Percentiles rank a stretch among this genome's conserved stretches.
These are phyloP conservation scores for Oryza glumipatula DNA, from an alignment of 176 grass and related monocot species.

Conservation along the genomic window DNA sequence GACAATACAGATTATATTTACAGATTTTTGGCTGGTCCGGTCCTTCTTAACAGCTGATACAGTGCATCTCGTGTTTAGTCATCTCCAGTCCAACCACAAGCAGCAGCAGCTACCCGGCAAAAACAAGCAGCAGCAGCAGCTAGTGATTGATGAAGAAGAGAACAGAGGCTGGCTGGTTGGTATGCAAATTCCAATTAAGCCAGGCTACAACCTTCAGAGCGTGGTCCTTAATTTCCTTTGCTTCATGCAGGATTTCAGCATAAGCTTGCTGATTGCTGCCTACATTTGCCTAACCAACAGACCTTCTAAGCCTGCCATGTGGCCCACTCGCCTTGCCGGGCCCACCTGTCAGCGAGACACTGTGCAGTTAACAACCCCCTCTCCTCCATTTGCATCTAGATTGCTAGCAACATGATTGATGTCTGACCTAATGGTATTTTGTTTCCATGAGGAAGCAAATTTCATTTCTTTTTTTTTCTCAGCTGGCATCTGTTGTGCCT, in stretches of 20 bases:
- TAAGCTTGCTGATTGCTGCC: neutral
- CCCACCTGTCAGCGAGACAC: neutral
- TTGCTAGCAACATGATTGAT: constrained; percentile 17
- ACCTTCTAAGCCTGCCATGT: neutral
- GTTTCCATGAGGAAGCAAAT: neutral
- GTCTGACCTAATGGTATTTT: neutral
- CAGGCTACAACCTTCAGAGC: neutral
- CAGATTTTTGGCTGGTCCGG: neutral
- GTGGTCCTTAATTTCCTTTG: neutral
- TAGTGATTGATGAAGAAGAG: neutral
- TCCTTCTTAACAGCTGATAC: neutral
- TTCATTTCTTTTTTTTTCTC: neutral
- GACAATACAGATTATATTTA: neutral
- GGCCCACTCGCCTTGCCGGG: neutral
- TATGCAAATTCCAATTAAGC: neutral
- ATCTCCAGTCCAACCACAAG: neutral
- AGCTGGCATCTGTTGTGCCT: constrained; percentile 9
- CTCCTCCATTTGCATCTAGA: neutral
- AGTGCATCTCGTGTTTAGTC: neutral
- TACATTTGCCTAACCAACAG: neutral
- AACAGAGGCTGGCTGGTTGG: neutral
- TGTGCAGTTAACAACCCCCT: neutral
- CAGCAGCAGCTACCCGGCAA: neutral
- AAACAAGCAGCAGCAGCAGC: neutral
- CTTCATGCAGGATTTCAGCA: constrained; percentile 13